These are phyloP conservation scores for Aeminium ludgeri DNA, from an alignment of 495 filamentous ascomycete genomes.

Conservation along the genomic window DNA sequence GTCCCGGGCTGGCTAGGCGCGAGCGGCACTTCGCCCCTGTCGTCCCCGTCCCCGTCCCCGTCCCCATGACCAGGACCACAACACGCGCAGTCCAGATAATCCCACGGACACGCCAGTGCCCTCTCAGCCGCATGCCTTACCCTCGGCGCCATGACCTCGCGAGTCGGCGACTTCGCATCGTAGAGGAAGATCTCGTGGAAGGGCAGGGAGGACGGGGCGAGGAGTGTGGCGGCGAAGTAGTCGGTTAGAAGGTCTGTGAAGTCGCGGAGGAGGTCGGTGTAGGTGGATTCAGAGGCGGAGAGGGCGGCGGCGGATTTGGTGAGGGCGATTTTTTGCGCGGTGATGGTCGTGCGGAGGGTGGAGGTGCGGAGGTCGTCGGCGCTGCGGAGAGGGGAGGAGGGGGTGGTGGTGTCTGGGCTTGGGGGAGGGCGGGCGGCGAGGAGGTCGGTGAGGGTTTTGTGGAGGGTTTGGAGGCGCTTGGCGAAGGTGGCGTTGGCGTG, in stretches of 20 bases:
- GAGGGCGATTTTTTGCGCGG: constrained; percentile 73
- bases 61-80: constrained; percentile 37
- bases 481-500: too few relatives aligned
- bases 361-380: constrained; percentile 56
- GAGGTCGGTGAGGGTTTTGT: constrained; percentile 25
- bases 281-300: constrained; percentile 55
- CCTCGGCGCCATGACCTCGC: constrained; percentile 65
- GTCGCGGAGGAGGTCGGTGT: constrained; percentile 54
- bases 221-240: constrained; percentile 36
- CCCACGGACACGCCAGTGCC: constrained; percentile 61
- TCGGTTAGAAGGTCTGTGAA: constrained; percentile 39
- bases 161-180: constrained; percentile 61
- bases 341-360: constrained; percentile 62
- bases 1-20: constrained; percentile 56
- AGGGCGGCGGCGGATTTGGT: constrained; percentile 63
- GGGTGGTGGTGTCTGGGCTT: constrained; percentile 22
- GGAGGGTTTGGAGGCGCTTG: too few relatives aligned
- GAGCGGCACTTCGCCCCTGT: constrained; percentile 24
- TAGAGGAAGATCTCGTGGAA: constrained; percentile 73
- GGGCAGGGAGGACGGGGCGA: constrained; percentile 45
- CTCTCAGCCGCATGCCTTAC: constrained; percentile 66
- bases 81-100: constrained; percentile 69
- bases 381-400: constrained; percentile 56
- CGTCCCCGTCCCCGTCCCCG: constrained; percentile 16
- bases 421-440: too few relatives aligned